Percentiles rank a stretch among this genome's conserved stretches.
Evolutionary conservation across 1,284 basidiomycete genomes (phyloP).

Genomic region (Apiotrichum porosum): DNA sequence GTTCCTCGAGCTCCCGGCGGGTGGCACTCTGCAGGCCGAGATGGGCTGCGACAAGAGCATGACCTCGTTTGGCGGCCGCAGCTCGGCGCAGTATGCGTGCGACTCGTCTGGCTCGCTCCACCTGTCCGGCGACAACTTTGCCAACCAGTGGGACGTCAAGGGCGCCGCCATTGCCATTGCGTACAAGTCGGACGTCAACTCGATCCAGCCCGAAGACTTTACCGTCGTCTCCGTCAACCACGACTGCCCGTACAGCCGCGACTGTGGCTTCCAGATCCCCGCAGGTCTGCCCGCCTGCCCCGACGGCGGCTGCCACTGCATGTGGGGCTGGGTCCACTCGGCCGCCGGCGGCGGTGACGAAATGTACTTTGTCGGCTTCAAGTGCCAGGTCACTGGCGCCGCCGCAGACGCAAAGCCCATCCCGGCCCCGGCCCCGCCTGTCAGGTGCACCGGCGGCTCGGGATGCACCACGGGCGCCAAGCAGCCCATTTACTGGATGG

Average conservation of each 20-base stretch:
- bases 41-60: constrained; percentile 5
- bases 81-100: not conserved
- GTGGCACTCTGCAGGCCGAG: constrained; percentile 18
- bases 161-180: constrained; percentile 56
- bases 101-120: not conserved
- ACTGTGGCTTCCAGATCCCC: constrained; percentile 62
- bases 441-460: constrained; percentile 14
- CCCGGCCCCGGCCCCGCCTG: constrained; percentile 33
- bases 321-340: constrained; percentile 63
- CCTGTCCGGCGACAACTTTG: not conserved
- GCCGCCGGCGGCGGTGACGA: constrained; percentile 21
- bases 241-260: constrained; percentile 62
- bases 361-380: constrained; percentile 36
- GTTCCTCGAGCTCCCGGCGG: constrained; percentile 41
- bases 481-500: constrained; percentile 44
- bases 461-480: constrained; percentile 25
- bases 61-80: constrained; percentile 4
- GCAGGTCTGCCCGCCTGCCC: constrained; percentile 62
- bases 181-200: constrained; percentile 57
- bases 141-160: not conserved
- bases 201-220: constrained; percentile 62
- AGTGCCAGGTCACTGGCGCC: constrained; percentile 42
- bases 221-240: constrained; percentile 66
- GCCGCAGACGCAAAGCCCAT: constrained; percentile 23
- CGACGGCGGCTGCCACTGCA: constrained; percentile 60